Percentiles rank a stretch among this genome's conserved stretches.
Conservation (phyloP, 2,329 filamentous ascomycete species). For the Sporothrix humicola region DNA sequence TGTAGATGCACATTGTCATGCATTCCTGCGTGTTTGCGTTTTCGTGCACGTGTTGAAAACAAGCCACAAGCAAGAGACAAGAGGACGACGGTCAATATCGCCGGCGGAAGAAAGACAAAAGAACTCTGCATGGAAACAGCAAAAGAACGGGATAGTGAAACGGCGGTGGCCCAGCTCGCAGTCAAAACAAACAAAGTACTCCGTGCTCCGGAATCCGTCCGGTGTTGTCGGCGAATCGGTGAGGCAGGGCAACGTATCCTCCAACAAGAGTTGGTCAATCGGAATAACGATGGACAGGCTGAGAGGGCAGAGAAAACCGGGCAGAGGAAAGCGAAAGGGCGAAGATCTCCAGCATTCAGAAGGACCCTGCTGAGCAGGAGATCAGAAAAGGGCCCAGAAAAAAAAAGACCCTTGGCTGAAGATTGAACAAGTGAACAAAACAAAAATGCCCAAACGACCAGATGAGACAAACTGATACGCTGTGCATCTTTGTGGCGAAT, state of each 20-base stretch:
- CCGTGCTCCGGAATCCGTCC: no score
- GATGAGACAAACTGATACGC: constrained; percentile 4
- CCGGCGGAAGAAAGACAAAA: background rate
- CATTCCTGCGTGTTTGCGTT: background rate
- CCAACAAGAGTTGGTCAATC: constrained; percentile 3
- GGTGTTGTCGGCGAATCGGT: no score
- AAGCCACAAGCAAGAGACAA: background rate
- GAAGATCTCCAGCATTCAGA: constrained; percentile 18
- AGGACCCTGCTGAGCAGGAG: background rate
- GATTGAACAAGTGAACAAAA: background rate
- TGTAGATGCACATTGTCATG: background rate
- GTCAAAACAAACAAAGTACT: background rate
- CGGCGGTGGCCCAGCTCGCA: background rate
- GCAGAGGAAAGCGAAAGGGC: background rate
- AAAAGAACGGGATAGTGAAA: background rate
- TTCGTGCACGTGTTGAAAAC: background rate
- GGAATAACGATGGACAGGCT: constrained; percentile 17
- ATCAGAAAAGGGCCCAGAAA: background rate
- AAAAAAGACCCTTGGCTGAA: constrained; percentile 20
- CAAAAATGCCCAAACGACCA: background rate
- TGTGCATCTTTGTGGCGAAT: background rate
- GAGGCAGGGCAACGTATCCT: background rate
- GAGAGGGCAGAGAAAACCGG: background rate
- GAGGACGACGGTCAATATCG: no score
- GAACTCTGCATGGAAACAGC: background rate